Evolutionary conservation across 225 moss, liverwort and hornwort genomes (phyloP), one percentile per base, ranked within the genome.

Genomic region (Sphagnum contortum): DNA sequence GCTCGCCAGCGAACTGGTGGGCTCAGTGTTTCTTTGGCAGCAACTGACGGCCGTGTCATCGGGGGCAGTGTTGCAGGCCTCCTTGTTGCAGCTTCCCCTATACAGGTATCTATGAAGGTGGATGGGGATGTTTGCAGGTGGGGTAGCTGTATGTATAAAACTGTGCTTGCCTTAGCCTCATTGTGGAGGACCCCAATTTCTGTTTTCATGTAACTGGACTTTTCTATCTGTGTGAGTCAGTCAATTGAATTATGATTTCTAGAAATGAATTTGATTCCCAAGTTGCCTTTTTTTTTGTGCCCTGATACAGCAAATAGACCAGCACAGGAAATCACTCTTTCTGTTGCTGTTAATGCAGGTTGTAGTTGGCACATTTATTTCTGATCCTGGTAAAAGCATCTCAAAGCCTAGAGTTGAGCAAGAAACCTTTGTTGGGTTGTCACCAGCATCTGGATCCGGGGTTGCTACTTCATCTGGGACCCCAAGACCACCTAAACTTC

Each of bases 21-120:
- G 9, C 65, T 98, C 51, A 98, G 96, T 73, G 96, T 98, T 46
- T 92, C 92, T 44, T 73, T 98, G 60, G 90, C 92, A 52, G 93
- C 88, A 47, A 91, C 80, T 69, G 93, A 98, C 69, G 96, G 96
- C 48, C 90, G 89, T 59, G 96, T 98, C 44, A 89, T 98, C 48
- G 96, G 96, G 48, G 96, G 96, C 69, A 83, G 96, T 69, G 96
- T 98, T 45, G 92, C 92, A 47, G 96, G 93, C 66, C 82, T 98
- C 78, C 81, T 98, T 58, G 87, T 88, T 8, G 96, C 96, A 9
- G 96, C 96, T 44, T 93, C 92, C 69, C 96, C 96, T 58, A 91
- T 98, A 55, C 96, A 98, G 96, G 96, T 98, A 61, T 47, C 50
- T 71, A 8, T 55, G 57, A 0, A 52, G 9, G 14, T 29, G 29